A percentile compares a stretch with the other conserved stretches of the same genome.
Evolutionary conservation across 805 yeast species (phyloP).

Genomic region (Jamesozyma gamospora): DNA sequence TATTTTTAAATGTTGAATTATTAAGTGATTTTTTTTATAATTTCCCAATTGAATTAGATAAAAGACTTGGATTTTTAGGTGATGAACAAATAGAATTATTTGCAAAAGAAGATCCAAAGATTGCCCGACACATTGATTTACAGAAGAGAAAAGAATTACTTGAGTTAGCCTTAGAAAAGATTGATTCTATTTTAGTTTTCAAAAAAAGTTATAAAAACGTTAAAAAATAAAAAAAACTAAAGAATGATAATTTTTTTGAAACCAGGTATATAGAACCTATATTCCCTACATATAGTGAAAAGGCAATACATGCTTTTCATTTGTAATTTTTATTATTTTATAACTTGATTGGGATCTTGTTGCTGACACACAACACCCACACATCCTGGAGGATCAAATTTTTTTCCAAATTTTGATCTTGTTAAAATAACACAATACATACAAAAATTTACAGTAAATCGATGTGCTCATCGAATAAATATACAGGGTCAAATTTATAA

Average conservation of each 20-base stretch:
- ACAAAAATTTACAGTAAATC: too few relatives aligned
- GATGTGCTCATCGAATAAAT: too few relatives aligned
- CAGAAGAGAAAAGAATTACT: constrained; percentile 87
- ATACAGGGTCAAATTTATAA: too few relatives aligned
- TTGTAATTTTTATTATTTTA: too few relatives aligned
- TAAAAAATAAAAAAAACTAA: constrained; percentile 4
- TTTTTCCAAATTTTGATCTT: not conserved
- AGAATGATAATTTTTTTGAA: too few relatives aligned
- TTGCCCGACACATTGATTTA: constrained; percentile 81
- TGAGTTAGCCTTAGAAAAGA: constrained; percentile 73
- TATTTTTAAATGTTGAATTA: constrained; percentile 87
- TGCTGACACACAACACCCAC: not conserved
- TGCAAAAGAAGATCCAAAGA: constrained; percentile 91
- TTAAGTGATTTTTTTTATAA: constrained; percentile 91
- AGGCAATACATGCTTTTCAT: too few relatives aligned
- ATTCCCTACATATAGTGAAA: too few relatives aligned
- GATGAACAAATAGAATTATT: constrained; percentile 75
- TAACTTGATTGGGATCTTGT: too few relatives aligned
- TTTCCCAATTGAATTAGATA: constrained; percentile 89
- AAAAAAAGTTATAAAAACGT: constrained; percentile 27
- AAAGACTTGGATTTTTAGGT: constrained; percentile 50
- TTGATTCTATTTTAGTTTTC: constrained; percentile 46
- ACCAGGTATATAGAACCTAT: too few relatives aligned
- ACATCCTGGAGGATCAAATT: not conserved
- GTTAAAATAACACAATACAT: too few relatives aligned